These are phyloP conservation scores for Amanita inopinata DNA, from an alignment of 768 basidiomycete species.

Conservation along the genomic window DNA sequence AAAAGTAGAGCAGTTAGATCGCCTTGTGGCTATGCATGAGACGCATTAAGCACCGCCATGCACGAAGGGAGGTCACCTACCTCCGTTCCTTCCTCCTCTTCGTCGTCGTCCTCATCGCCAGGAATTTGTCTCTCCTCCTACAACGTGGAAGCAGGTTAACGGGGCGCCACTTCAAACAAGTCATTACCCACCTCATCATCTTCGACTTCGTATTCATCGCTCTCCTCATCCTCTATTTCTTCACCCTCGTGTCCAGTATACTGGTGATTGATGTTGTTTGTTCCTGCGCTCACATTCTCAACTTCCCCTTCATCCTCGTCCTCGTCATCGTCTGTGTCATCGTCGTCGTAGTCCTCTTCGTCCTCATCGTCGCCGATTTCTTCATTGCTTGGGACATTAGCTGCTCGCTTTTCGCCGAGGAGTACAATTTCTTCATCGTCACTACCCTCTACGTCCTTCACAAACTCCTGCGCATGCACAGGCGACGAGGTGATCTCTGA, in stretches of 20 bases:
- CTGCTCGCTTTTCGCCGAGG: not conserved
- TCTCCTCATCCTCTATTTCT: conserved; percentile 18
- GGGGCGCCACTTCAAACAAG: not conserved
- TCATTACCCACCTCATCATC: not conserved
- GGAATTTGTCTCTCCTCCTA: conserved; percentile 17
- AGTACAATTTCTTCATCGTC: conserved; percentile 3
- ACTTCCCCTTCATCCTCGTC: conserved; percentile 19
- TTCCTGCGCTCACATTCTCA: conserved; percentile 15
- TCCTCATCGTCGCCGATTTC: conserved; percentile 3
- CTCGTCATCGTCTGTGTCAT: conserved; percentile 17
- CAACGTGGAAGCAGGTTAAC: not conserved
- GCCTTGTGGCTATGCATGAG: not conserved
- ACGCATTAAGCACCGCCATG: not conserved
- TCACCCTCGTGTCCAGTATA: conserved; percentile 12
- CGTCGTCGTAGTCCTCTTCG: conserved; percentile 15
- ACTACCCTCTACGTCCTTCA: not conserved
- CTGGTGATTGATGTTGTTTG: conserved; percentile 12
- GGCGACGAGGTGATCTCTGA: not conserved
- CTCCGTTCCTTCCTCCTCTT: conserved; percentile 11
- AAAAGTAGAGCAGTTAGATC: conserved; percentile 9
- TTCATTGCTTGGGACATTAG: not conserved
- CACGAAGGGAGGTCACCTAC: conserved; percentile 2
- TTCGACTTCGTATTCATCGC: conserved; percentile 11
- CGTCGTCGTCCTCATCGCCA: conserved; percentile 19
- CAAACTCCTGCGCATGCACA: not conserved